phyloP scores from a whole-genome alignment of 148 eudicot genomes.

The Diospyros lotus region DNA sequence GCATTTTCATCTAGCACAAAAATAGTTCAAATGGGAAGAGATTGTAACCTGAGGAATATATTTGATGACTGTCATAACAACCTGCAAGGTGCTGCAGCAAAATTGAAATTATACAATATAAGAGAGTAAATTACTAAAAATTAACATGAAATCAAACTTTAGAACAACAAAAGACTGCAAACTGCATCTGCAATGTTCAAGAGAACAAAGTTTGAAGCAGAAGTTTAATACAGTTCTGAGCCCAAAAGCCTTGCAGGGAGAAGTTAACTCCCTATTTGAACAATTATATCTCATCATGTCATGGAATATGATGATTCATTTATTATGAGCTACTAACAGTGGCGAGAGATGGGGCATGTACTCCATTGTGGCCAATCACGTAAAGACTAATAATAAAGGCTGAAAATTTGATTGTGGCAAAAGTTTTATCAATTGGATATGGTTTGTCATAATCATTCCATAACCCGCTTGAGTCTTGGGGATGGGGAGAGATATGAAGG shows the following conservation, averaged over 20 bases:
- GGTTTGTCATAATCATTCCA: not conserved
- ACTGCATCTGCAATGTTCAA: not conserved
- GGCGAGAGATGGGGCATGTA: not conserved
- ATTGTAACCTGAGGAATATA: slow-evolving; percentile 80
- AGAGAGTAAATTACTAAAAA: not conserved
- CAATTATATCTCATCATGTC: not conserved
- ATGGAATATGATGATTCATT: not conserved
- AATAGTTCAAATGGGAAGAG: not conserved
- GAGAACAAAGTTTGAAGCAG: not conserved
- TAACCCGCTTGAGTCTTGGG: too few species aligned
- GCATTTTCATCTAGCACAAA: not conserved
- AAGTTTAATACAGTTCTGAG: not conserved
- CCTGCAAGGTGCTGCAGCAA: slow-evolving; percentile 75
- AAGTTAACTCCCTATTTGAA: not conserved
- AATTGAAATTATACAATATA: not conserved
- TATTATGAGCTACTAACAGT: not conserved
- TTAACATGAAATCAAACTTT: not conserved
- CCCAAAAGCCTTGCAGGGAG: not conserved
- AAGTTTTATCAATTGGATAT: not conserved
- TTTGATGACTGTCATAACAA: slow-evolving; percentile 77
- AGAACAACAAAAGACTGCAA: not conserved
- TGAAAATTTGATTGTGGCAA: slow-evolving; percentile 1
- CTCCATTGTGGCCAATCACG: not conserved
- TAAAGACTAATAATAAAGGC: not conserved
- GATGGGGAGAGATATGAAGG: not conserved